Evolutionary conservation across 1,139 yeast species (phyloP).

Genomic region (Citeromyces siamensis): DNA sequence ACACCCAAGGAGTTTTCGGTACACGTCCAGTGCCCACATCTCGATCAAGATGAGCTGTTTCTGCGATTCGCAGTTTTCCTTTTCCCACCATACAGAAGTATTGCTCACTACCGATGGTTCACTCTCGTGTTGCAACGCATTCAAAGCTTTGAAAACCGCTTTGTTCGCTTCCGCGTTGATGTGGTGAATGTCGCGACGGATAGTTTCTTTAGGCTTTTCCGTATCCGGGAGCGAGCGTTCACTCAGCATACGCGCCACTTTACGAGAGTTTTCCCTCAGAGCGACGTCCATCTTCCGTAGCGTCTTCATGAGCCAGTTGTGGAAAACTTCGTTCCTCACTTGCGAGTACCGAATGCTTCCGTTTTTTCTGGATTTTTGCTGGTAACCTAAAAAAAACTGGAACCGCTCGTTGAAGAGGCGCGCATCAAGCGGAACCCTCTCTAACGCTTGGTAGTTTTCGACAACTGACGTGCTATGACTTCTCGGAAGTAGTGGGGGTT

Average conservation of each 20-base stretch:
- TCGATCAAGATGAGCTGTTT: slow-evolving; percentile 9
- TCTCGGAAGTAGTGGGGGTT: too few species aligned
- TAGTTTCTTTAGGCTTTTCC: not conserved
- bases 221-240: not conserved
- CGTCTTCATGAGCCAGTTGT: slow-evolving; percentile 13
- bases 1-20: slow-evolving; percentile 12
- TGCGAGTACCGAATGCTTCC: slow-evolving; percentile 17
- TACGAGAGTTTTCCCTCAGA: not conserved
- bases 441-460: too few species aligned
- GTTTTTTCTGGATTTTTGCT: slow-evolving; percentile 17
- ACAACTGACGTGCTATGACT: too few species aligned
- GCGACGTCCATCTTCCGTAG: not conserved
- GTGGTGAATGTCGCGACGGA: slow-evolving; percentile 1
- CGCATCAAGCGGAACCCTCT: too few species aligned
- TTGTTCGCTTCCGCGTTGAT: not conserved
- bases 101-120: not conserved
- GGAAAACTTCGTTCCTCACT: slow-evolving; percentile 17
- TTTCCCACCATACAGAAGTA: too few species aligned
- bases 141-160: not conserved
- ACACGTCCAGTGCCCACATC: slow-evolving; percentile 17
- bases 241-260: not conserved
- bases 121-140: not conserved
- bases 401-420: slow-evolving; percentile 11
- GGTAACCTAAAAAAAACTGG: slow-evolving; percentile 16
- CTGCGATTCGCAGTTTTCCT: slow-evolving; percentile 2